Conservation (phyloP, 495 filamentous ascomycete genomes). For the Talaromyces trachyspermus region DNA sequence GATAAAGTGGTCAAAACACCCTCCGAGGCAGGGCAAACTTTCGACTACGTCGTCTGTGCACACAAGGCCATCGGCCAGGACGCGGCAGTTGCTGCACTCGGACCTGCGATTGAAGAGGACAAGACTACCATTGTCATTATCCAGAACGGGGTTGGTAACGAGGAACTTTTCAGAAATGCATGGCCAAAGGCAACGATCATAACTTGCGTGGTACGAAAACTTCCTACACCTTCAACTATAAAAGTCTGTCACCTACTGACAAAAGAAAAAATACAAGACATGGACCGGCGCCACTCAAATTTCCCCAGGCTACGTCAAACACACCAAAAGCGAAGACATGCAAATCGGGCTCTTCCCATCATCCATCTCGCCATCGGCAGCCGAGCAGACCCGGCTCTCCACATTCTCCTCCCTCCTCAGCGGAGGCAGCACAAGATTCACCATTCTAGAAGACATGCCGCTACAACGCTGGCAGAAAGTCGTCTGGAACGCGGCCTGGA, state of each 20-base stretch:
- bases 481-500: slow-evolving; percentile 50
- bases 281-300: slow-evolving; percentile 44
- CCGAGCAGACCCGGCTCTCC: slow-evolving; percentile 26
- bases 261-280: slow-evolving; percentile 19
- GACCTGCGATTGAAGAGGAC: slow-evolving; percentile 25
- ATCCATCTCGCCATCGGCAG: slow-evolving; percentile 8
- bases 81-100: slow-evolving; percentile 24
- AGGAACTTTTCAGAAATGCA: slow-evolving; percentile 22
- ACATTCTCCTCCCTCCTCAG: slow-evolving; percentile 31
- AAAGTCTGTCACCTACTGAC: neutral
- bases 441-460: slow-evolving; percentile 37
- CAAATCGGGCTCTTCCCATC: slow-evolving; percentile 42
- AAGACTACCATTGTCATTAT: slow-evolving; percentile 22
- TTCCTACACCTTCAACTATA: neutral
- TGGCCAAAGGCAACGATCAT: slow-evolving; percentile 23
- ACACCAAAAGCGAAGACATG: slow-evolving; percentile 40
- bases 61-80: slow-evolving; percentile 44
- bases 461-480: slow-evolving; percentile 46
- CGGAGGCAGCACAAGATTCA: slow-evolving; percentile 30
- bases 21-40: slow-evolving; percentile 27
- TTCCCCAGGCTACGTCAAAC: slow-evolving; percentile 35
- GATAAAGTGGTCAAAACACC: slow-evolving; percentile 33
- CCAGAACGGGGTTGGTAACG: slow-evolving; percentile 33
- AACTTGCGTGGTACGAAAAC: slow-evolving; percentile 20
- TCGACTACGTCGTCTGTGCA: slow-evolving; percentile 43